Evolutionary conservation across 805 yeast species (phyloP).

Genomic region (Wickerhamomyces ciferrii): DNA sequence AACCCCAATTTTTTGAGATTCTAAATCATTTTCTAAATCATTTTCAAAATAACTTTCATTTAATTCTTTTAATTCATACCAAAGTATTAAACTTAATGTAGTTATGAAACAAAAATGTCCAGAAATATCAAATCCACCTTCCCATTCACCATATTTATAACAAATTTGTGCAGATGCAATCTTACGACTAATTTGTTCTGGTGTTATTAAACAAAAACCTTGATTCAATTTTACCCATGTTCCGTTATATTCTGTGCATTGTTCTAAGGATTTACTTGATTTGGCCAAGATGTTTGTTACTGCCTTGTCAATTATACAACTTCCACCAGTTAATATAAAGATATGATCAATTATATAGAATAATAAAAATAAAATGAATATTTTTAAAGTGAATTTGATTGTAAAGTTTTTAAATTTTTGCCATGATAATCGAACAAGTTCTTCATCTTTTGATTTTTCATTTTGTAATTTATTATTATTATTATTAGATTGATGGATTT

Average conservation of each 20-base stretch:
- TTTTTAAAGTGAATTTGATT: slow-evolving; percentile 22
- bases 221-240: slow-evolving; percentile 13
- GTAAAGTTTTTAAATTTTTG: slow-evolving; percentile 16
- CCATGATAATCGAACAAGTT: neutral
- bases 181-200: slow-evolving; percentile 6
- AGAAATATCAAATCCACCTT: slow-evolving; percentile 45
- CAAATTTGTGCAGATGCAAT: slow-evolving; percentile 28
- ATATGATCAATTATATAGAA: slow-evolving; percentile 27
- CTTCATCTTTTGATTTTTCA: neutral
- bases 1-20: neutral
- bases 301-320: slow-evolving; percentile 17
- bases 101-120: slow-evolving; percentile 46
- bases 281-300: slow-evolving; percentile 5
- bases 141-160: slow-evolving; percentile 34
- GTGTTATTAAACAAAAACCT: slow-evolving; percentile 10
- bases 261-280: slow-evolving; percentile 1
- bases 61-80: slow-evolving; percentile 26
- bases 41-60: slow-evolving; percentile 1
- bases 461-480: neutral
- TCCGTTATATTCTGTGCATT: slow-evolving; percentile 13
- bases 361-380: slow-evolving; percentile 14
- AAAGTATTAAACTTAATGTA: slow-evolving; percentile 36
- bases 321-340: slow-evolving; percentile 29
- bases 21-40: slow-evolving; percentile 2
- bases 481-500: neutral